Percentiles rank a stretch among this genome's conserved stretches.
phyloP scores from a whole-genome alignment of 1,139 yeast genomes.

The Geotrichum klebahnii region DNA sequence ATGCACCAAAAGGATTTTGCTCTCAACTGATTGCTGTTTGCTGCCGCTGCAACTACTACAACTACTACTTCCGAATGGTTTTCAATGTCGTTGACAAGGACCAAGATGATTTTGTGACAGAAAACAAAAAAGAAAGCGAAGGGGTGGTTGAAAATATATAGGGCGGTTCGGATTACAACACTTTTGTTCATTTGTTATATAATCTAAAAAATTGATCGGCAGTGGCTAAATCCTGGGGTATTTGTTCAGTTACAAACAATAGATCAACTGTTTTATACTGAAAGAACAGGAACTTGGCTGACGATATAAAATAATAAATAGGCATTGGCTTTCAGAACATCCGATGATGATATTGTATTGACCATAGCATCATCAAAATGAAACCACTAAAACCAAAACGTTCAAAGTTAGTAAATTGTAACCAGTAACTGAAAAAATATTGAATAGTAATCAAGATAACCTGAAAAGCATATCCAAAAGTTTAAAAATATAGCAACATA shows the following conservation, averaged over 20 bases:
- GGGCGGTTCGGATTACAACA: too few species aligned
- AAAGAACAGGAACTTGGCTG: constrained; percentile 34
- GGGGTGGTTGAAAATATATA: too few species aligned
- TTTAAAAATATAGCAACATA: too few species aligned
- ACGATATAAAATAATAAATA: constrained; percentile 75
- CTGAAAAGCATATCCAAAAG: too few species aligned
- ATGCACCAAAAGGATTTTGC: too few species aligned
- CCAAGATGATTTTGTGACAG: constrained; percentile 1
- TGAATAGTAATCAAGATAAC: neutral
- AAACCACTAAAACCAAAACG: constrained; percentile 55
- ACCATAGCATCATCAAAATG: constrained; percentile 87
- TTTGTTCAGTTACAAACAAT: too few species aligned
- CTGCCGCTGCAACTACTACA: too few species aligned
- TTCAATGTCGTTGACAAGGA: neutral
- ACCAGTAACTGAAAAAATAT: neutral
- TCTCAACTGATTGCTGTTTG: too few species aligned
- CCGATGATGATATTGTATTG: constrained; percentile 58
- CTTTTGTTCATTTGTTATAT: too few species aligned
- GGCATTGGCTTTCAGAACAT: constrained; percentile 66
- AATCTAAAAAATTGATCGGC: neutral
- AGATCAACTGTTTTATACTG: too few species aligned
- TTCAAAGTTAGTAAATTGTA: neutral
- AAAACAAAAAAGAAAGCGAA: neutral
- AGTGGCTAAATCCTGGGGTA: too few species aligned
- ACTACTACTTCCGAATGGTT: neutral